These are phyloP conservation scores for Eremomyces bilateralis DNA, from an alignment of 495 filamentous ascomycete genomes.

Conservation along the genomic window DNA sequence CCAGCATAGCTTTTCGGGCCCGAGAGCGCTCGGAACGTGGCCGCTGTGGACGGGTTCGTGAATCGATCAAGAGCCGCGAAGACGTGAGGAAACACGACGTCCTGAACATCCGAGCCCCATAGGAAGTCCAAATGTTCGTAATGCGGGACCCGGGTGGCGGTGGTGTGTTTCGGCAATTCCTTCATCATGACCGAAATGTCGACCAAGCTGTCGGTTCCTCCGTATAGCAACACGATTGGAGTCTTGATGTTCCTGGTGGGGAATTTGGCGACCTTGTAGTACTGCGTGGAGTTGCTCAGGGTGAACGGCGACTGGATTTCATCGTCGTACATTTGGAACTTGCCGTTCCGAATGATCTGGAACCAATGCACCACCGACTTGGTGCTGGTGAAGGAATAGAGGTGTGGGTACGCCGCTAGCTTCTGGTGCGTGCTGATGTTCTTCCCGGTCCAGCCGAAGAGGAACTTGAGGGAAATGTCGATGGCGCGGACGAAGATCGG, in stretches of 20 bases:
- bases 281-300: slow-evolving; percentile 28
- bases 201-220: slow-evolving; percentile 83
- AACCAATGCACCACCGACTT: slow-evolving; percentile 98
- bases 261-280: slow-evolving; percentile 85
- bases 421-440: slow-evolving; percentile 83
- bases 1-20: too few species aligned
- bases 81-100: slow-evolving; percentile 72
- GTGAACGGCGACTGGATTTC: slow-evolving; percentile 50
- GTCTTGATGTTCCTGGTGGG: slow-evolving; percentile 94
- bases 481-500: slow-evolving; percentile 83
- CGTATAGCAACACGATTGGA: slow-evolving; percentile 81
- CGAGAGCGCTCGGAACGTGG: too few species aligned
- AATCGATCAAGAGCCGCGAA: slow-evolving; percentile 51
- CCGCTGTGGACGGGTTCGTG: not conserved
- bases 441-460: slow-evolving; percentile 75
- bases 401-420: slow-evolving; percentile 85
- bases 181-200: slow-evolving; percentile 82
- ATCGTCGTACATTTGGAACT: slow-evolving; percentile 97
- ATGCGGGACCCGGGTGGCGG: slow-evolving; percentile 63
- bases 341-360: slow-evolving; percentile 87
- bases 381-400: slow-evolving; percentile 89
- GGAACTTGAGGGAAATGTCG: slow-evolving; percentile 54
- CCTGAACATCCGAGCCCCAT: slow-evolving; percentile 72
- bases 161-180: slow-evolving; percentile 63
- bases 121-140: slow-evolving; percentile 96